Evolutionary conservation across 2,329 filamentous ascomycete species (phyloP).

Genomic region (Aspergillus terreus): DNA sequence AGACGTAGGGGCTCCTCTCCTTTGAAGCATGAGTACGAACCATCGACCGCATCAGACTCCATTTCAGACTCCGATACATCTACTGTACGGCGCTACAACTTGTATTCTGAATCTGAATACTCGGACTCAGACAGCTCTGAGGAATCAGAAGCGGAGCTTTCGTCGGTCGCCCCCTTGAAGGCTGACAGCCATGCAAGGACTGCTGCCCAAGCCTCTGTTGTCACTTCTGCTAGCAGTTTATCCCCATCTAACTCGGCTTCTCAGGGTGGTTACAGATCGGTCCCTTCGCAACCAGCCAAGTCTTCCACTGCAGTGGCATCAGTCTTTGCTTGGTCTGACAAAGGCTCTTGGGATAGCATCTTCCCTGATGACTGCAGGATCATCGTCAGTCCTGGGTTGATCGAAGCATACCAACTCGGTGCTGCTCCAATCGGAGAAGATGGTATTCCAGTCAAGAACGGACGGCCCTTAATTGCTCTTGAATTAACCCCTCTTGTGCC

Average conservation of each 20-base stretch:
- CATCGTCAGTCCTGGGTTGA: slow-evolving; percentile 60
- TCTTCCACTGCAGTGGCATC: slow-evolving; percentile 56
- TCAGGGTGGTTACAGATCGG: slow-evolving; percentile 63
- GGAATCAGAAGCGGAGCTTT: slow-evolving; percentile 49
- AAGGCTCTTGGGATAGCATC: slow-evolving; percentile 58
- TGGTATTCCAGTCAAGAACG: slow-evolving; percentile 18
- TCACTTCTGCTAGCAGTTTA: slow-evolving; percentile 54
- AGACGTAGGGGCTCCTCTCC: slow-evolving; percentile 81
- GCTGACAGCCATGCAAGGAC: slow-evolving; percentile 37
- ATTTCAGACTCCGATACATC: slow-evolving; percentile 55
- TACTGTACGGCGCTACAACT: slow-evolving; percentile 52
- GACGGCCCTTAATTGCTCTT: slow-evolving; percentile 61
- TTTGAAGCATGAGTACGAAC: slow-evolving; percentile 93
- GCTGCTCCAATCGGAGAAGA: slow-evolving; percentile 30
- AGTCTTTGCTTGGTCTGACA: slow-evolving; percentile 63
- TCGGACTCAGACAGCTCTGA: slow-evolving; percentile 52
- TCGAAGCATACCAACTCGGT: slow-evolving; percentile 59
- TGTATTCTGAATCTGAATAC: slow-evolving; percentile 43
- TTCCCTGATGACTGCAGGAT: slow-evolving; percentile 62
- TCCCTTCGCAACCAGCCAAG: slow-evolving; percentile 45
- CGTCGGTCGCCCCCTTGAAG: slow-evolving; percentile 25
- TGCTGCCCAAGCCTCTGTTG: slow-evolving; percentile 32
- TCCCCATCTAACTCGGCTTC: slow-evolving; percentile 80
- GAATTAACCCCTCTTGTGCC: slow-evolving; percentile 90
- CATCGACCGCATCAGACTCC: slow-evolving; percentile 68